Base-by-base conservation (phyloP, 441 rosid genomes). In the Gossypium schwendimanii region DNA sequence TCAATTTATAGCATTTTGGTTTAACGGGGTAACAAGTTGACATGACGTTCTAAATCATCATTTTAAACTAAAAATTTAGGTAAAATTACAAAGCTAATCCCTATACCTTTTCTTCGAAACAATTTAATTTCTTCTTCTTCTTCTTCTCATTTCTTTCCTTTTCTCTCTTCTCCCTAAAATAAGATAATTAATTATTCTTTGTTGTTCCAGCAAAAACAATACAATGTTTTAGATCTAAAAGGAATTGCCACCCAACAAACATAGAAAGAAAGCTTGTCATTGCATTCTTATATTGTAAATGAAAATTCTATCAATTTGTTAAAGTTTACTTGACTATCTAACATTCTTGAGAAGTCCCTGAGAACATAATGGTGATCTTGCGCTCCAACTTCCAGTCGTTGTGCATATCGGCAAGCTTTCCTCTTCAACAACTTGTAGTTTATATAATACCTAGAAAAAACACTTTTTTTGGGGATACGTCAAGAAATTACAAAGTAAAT, bases 181-280 rank as follows among this genome's bases (percentile, higher is more conserved):
- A 49, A 14, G 75, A 73, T 58, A 86, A 70, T 77, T 2, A 84
- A 82, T 26, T 70, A 70, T 8, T 49, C 88, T 87, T 81, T 84
- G 86, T 83, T 82, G 83, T 77, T 84, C 82, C 75, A 86, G 75
- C 53, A 83, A 79, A 80, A 84, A 86, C 76, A 84, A 52, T 23
- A 80, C 87, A 71, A 83, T 73, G 78, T 78, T 86, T 63, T 86
- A 85, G 41, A 86, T 86, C 89, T 82, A 78, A 71, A 70, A 63
- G 57, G 11, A 39, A 1, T 8, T 39, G 44, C 11, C 44, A 39
- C 10, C 44, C 44, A 1, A 8, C 44, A 7, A 39, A 39, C 44
- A 39, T 39, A 1, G 5, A 65, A 45, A 45, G 15, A 44, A 5
- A 18, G 6, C 14, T 23, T 55, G 24, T 17, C 41, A 41, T 59